Conservation (phyloP, 768 basidiomycete genomes). For the Butyriboletus loyo region DNA sequence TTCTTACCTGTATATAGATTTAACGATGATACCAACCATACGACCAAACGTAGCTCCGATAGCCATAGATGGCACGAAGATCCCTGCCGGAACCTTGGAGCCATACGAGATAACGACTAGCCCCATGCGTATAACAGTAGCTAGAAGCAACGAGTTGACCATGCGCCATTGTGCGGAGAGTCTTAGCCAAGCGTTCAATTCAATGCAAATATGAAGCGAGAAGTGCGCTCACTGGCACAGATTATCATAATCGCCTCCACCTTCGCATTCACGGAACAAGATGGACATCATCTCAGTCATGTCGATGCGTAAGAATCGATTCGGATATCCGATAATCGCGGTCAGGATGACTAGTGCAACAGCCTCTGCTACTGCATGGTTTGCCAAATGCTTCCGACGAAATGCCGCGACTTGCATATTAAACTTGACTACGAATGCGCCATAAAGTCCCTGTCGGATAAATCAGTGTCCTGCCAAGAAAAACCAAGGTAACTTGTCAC, state of each 20-base stretch:
- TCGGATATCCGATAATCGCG: constrained; percentile 90
- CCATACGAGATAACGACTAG: constrained; percentile 93
- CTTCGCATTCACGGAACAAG: constrained; percentile 94
- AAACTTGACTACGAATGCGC: constrained; percentile 95
- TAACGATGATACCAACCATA: constrained; percentile 96
- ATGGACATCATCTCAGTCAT: constrained; percentile 98
- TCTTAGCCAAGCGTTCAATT: constrained; percentile 39
- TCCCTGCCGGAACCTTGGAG: constrained; percentile 94
- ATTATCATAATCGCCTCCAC: constrained; percentile 85
- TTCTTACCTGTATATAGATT: constrained; percentile 79
- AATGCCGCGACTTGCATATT: constrained; percentile 94
- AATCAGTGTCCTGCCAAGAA: constrained; percentile 6
- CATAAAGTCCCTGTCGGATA: constrained; percentile 80
- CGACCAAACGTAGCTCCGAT: constrained; percentile 96
- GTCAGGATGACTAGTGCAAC: constrained; percentile 84
- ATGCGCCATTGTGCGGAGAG: constrained; percentile 91
- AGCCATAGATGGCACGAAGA: constrained; percentile 99
- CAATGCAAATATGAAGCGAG: neutral
- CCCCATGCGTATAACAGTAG: constrained; percentile 82
- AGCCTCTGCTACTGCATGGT: constrained; percentile 86
- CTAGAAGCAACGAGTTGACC: constrained; percentile 87
- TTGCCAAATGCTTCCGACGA: constrained; percentile 82
- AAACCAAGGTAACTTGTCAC: constrained; percentile 21
- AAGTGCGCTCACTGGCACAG: constrained; percentile 82
- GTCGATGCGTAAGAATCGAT: constrained; percentile 91